phyloP scores from a whole-genome alignment of 2,329 filamentous ascomycete species.

The Exophiala sp. region DNA sequence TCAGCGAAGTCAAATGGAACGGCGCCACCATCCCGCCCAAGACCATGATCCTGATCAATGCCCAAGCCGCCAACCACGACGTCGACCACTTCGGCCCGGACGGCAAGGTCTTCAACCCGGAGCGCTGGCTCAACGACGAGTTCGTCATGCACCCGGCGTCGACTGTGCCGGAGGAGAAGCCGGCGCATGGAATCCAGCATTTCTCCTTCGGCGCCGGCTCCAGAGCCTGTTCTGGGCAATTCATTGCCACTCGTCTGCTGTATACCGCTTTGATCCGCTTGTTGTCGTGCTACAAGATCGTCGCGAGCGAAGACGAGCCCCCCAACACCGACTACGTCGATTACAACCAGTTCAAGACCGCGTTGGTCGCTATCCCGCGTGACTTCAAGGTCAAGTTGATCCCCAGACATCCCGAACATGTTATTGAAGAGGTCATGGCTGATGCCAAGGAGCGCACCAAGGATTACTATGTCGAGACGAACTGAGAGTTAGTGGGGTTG shows the following conservation, averaged over 20 bases:
- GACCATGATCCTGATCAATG: slow-evolving; percentile 70
- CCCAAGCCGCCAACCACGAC: slow-evolving; percentile 66
- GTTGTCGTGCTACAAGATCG: slow-evolving; percentile 50
- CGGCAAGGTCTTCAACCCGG: slow-evolving; percentile 55
- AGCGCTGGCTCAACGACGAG: slow-evolving; percentile 55
- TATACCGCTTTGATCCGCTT: slow-evolving; percentile 51
- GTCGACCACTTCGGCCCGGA: slow-evolving; percentile 52
- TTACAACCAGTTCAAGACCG: slow-evolving; percentile 56
- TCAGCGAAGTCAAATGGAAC: slow-evolving; percentile 62
- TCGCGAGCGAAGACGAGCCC: slow-evolving; percentile 45
- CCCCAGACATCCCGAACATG: slow-evolving; percentile 41
- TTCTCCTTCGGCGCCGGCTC: slow-evolving; percentile 54
- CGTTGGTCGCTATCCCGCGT: slow-evolving; percentile 54
- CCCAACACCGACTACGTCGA: slow-evolving; percentile 59
- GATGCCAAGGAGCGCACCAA: slow-evolving; percentile 21
- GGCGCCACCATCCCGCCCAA: slow-evolving; percentile 61
- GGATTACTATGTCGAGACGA: slow-evolving; percentile 19
- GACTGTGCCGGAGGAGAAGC: slow-evolving; percentile 39
- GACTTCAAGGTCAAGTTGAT: slow-evolving; percentile 55
- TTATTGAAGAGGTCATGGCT: slow-evolving; percentile 21
- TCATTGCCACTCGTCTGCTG: slow-evolving; percentile 53
- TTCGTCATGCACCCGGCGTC: slow-evolving; percentile 29
- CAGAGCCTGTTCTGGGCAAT: slow-evolving; percentile 53
- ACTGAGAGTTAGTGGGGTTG: neutral
- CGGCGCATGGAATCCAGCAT: slow-evolving; percentile 47